Evolutionary conservation across 2,329 filamentous ascomycete species (phyloP).

Genomic region (Colletotrichum sp.): DNA sequence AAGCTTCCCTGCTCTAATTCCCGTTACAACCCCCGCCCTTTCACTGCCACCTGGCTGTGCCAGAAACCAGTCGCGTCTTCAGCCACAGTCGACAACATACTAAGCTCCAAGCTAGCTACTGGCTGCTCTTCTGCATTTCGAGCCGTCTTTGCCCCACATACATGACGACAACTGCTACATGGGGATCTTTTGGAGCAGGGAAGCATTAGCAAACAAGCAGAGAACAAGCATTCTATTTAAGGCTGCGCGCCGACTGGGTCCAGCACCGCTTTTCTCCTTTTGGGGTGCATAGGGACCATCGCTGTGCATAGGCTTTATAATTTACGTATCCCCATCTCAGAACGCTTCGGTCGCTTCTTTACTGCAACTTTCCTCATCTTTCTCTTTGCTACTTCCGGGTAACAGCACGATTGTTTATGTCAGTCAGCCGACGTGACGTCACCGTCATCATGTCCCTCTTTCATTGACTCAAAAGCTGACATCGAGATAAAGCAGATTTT

Average conservation of each 20-base stretch:
- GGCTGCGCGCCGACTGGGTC: background rate
- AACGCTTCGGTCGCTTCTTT: no score
- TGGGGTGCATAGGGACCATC: background rate
- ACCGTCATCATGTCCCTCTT: background rate
- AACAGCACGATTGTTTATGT: no score
- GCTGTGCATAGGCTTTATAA: no score
- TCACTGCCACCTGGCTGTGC: conserved; percentile 7
- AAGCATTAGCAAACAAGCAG: background rate
- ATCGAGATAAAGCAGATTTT: background rate
- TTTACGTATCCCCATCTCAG: no score
- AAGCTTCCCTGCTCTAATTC: background rate
- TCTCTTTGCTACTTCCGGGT: no score
- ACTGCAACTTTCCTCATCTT: no score
- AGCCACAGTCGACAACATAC: conserved; percentile 3
- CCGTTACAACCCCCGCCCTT: background rate
- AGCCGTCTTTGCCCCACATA: background rate
- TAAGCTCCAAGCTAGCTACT: background rate
- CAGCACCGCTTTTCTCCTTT: conserved; percentile 5
- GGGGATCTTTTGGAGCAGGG: background rate
- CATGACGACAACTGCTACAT: conserved; percentile 21
- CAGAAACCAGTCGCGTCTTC: background rate
- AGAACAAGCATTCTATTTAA: conserved; percentile 5
- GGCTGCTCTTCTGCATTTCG: background rate
- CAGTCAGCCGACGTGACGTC: conserved; percentile 3
- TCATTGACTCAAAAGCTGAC: background rate